These are phyloP conservation scores for Myxozyma lipomycoides DNA, from an alignment of 805 yeast species.

Conservation along the genomic window DNA sequence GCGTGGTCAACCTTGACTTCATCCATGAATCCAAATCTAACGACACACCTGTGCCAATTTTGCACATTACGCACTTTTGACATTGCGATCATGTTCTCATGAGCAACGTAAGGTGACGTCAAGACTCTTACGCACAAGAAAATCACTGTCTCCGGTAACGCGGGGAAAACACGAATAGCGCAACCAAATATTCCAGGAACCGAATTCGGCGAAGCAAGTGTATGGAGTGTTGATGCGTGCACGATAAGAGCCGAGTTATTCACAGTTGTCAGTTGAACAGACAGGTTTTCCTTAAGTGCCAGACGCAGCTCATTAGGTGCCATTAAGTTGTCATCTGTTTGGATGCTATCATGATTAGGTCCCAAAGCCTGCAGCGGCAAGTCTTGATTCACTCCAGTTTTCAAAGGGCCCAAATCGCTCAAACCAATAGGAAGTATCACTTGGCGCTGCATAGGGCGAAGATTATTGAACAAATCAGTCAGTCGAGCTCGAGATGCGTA, in stretches of 20 bases:
- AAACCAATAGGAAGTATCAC: background rate
- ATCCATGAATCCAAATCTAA: constrained; percentile 52
- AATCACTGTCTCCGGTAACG: constrained; percentile 45
- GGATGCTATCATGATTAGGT: background rate
- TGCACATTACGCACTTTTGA: constrained; percentile 41
- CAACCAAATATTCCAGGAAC: constrained; percentile 44
- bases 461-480: constrained; percentile 38
- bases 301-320: background rate
- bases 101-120: constrained; percentile 43
- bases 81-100: constrained; percentile 42
- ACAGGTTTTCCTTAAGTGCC: background rate
- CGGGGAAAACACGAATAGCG: constrained; percentile 42
- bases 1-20: constrained; percentile 28
- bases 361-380: background rate
- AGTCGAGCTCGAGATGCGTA: constrained; percentile 37
- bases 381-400: background rate
- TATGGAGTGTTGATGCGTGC: constrained; percentile 39
- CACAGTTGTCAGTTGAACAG: background rate
- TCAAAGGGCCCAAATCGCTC: background rate
- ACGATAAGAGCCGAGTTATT: constrained; percentile 42
- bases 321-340: background rate
- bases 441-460: background rate
- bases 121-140: constrained; percentile 45
- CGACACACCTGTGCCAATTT: constrained; percentile 48
- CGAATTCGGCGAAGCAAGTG: constrained; percentile 44